Conservation (phyloP, 768 basidiomycete genomes). For the Rhizopogon roseolus region DNA sequence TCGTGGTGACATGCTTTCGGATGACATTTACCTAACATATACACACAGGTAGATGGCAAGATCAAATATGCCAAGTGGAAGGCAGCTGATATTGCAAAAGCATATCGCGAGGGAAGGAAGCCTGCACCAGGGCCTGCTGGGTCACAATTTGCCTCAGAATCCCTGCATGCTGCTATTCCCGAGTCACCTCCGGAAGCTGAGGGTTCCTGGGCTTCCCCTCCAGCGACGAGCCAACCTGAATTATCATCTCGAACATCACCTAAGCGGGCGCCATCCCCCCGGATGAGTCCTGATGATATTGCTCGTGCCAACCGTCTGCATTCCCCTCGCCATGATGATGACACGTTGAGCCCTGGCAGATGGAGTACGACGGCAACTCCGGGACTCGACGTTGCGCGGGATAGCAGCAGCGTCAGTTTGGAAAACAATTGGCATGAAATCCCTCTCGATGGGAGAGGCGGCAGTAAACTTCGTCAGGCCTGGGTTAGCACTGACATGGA, state of each 20-base stretch:
- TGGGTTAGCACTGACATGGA: slow-evolving; percentile 45
- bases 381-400: slow-evolving; percentile 36
- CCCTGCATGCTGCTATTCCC: slow-evolving; percentile 2
- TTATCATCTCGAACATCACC: slow-evolving; percentile 1
- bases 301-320: slow-evolving; percentile 23
- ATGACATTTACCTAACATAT: slow-evolving; percentile 1
- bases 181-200: slow-evolving; percentile 13
- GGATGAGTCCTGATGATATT: slow-evolving; percentile 24
- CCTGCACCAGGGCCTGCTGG: slow-evolving; percentile 78
- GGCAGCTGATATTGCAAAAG: slow-evolving; percentile 91
- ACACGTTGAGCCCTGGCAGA: slow-evolving; percentile 43
- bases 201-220: slow-evolving; percentile 22
- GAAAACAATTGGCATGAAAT: slow-evolving; percentile 25
- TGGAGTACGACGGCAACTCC: slow-evolving; percentile 82
- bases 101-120: slow-evolving; percentile 87
- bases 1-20: background rate
- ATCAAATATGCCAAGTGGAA: slow-evolving; percentile 97
- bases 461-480: slow-evolving; percentile 19
- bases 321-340: slow-evolving; percentile 23
- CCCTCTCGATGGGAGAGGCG: slow-evolving; percentile 21
- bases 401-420: slow-evolving; percentile 10
- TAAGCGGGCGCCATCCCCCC: slow-evolving; percentile 29
- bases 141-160: slow-evolving; percentile 24
- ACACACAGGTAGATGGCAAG: slow-evolving; percentile 74
- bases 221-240: slow-evolving; percentile 19